Conservation (phyloP, 176 grass and related monocot genomes). For the Coix lacrymajobi region DNA sequence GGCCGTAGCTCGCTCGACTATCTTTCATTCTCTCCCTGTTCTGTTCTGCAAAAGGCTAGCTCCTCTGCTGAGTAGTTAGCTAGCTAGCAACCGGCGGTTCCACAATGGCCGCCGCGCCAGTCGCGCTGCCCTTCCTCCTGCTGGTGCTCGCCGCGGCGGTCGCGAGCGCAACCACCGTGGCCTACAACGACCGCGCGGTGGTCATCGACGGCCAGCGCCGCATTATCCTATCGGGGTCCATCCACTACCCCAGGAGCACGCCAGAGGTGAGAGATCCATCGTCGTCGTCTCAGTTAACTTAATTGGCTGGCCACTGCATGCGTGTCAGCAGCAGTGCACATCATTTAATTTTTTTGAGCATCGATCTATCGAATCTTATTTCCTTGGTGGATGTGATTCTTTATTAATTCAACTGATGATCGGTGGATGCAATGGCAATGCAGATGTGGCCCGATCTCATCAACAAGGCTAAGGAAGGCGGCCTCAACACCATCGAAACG, state of each 20-base stretch:
- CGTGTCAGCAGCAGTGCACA: no score
- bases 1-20: no score
- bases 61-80: not conserved
- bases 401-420: no score
- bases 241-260: slow-evolving; percentile 58
- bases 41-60: no score
- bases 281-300: no score
- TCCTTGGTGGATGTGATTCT: no score
- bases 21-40: no score
- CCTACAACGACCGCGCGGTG: slow-evolving; percentile 31
- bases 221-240: slow-evolving; percentile 51
- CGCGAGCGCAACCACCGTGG: not conserved
- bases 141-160: not conserved
- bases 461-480: slow-evolving; percentile 57
- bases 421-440: no score
- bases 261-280: slow-evolving; percentile 22
- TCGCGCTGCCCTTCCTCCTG: not conserved
- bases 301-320: no score
- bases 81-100: not conserved
- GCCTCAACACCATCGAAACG: slow-evolving; percentile 53
- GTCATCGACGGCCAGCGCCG: slow-evolving; percentile 51
- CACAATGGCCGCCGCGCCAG: not conserved
- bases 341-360: no score
- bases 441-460: slow-evolving; percentile 77
- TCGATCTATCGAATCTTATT: not conserved